These are phyloP conservation scores for Periconia macrospinosa DNA, from an alignment of 2,329 filamentous ascomycete genomes.

Conservation along the genomic window DNA sequence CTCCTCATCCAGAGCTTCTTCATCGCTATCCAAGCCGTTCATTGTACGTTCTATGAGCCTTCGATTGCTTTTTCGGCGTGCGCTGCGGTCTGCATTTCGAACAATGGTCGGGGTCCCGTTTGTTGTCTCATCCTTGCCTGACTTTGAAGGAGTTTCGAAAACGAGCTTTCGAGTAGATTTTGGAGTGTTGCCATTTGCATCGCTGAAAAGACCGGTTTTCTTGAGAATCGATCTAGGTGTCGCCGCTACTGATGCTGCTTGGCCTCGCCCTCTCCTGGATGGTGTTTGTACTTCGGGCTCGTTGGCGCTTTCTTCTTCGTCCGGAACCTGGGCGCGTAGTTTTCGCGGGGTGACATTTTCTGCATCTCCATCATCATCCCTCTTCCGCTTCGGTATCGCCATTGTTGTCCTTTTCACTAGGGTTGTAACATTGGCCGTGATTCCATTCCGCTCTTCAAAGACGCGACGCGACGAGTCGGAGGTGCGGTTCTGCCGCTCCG, in stretches of 20 bases:
- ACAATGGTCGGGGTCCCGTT: conserved; percentile 63
- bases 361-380: conserved; percentile 21
- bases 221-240: conserved; percentile 40
- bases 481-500: conserved; percentile 4
- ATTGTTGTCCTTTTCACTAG: conserved; percentile 13
- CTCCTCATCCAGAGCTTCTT: conserved; percentile 67
- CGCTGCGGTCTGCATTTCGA: conserved; percentile 79
- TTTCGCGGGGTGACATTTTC: conserved; percentile 30
- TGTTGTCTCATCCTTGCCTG: conserved; percentile 32
- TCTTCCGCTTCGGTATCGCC: conserved; percentile 32
- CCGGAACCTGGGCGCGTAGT: conserved; percentile 20
- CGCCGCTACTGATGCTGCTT: conserved; percentile 24
- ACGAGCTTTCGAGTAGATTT: conserved; percentile 50
- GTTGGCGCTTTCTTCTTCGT: conserved; percentile 13
- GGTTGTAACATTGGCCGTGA: neutral
- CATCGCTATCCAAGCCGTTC: conserved; percentile 66
- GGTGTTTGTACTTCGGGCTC: conserved; percentile 34
- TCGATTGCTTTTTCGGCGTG: conserved; percentile 79
- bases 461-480: conserved; percentile 24
- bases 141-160: conserved; percentile 49
- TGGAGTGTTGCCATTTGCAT: conserved; percentile 39
- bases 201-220: conserved; percentile 25
- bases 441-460: conserved; percentile 4
- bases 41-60: conserved; percentile 73
- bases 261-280: conserved; percentile 26